These are phyloP conservation scores for Eutypa lata DNA, from an alignment of 2,329 filamentous ascomycete genomes.

Conservation along the genomic window DNA sequence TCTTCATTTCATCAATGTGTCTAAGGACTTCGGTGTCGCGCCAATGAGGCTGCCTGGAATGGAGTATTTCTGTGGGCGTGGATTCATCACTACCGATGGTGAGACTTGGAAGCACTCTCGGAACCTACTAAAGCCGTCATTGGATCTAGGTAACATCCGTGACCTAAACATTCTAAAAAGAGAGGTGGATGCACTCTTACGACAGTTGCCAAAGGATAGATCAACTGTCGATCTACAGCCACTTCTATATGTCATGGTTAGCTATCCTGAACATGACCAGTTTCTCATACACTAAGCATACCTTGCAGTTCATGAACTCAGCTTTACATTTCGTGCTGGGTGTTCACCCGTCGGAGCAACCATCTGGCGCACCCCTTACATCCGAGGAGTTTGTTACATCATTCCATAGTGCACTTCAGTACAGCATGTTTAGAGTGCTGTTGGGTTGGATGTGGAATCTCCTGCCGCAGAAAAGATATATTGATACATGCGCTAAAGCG, in stretches of 20 bases:
- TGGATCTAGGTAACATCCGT: conserved; percentile 5
- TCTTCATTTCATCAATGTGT: conserved; percentile 3
- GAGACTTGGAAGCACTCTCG: conserved; percentile 6
- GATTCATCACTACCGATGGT: conserved; percentile 10
- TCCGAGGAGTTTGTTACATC: conserved; percentile 5
- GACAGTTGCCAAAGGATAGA: conserved; percentile 7
- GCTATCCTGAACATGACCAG: not conserved
- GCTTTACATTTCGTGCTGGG: conserved; percentile 10
- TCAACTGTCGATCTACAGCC: conserved; percentile 9
- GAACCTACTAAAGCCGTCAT: conserved; percentile 7
- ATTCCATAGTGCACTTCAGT: conserved; percentile 8
- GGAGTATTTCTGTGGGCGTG: conserved; percentile 5
- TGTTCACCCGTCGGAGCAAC: conserved; percentile 2
- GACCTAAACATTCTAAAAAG: not conserved
- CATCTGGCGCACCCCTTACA: conserved; percentile 2
- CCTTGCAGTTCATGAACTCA: conserved; percentile 6
- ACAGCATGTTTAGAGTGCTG: conserved; percentile 7
- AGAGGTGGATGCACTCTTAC: conserved; percentile 5
- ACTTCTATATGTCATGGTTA: conserved; percentile 13
- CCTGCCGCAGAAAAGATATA: conserved; percentile 6
- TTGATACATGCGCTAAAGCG: not conserved
- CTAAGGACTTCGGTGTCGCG: conserved; percentile 7
- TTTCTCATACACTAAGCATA: not conserved
- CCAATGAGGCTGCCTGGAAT: conserved; percentile 7
- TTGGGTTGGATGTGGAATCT: conserved; percentile 8